These are phyloP conservation scores for Candida berthetii DNA, from an alignment of 805 yeast species.

Conservation along the genomic window DNA sequence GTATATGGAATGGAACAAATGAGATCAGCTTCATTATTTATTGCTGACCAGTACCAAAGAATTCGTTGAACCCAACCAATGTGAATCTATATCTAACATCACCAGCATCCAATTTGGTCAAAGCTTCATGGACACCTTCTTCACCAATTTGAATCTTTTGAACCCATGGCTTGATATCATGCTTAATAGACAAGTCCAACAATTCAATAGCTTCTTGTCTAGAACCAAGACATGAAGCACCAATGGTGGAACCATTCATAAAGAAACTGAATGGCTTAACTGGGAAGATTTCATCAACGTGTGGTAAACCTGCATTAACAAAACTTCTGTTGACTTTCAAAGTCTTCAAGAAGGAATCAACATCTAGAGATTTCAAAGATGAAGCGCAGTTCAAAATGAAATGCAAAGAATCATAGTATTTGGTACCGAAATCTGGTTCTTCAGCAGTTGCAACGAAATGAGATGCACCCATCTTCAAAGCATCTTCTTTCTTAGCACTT, in stretches of 20 bases:
- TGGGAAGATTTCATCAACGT: conserved; percentile 28
- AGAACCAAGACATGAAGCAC: conserved; percentile 56
- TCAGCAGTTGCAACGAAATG: conserved; percentile 49
- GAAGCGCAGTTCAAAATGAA: conserved; percentile 43
- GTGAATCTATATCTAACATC: conserved; percentile 63
- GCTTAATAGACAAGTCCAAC: conserved; percentile 57
- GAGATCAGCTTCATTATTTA: too few relatives aligned
- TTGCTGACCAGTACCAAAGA: conserved; percentile 23
- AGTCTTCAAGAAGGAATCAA: conserved; percentile 38
- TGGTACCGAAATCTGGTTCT: conserved; percentile 32
- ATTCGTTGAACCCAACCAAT: conserved; percentile 43
- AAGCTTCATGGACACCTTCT: conserved; percentile 46
- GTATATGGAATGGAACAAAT: too few relatives aligned
- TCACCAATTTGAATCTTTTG: conserved; percentile 51
- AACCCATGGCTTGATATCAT: conserved; percentile 55
- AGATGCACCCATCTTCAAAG: conserved; percentile 46
- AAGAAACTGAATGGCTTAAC: conserved; percentile 49
- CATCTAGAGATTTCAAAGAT: conserved; percentile 36
- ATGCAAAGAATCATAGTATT: conserved; percentile 32
- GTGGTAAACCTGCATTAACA: conserved; percentile 66
- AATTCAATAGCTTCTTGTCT: conserved; percentile 60
- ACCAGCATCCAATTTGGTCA: conserved; percentile 46
- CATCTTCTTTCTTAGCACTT: conserved; percentile 39
- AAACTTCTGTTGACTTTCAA: conserved; percentile 55
- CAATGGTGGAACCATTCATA: conserved; percentile 41